Conservation (phyloP, 176 grass and related monocot species). For the Triticum monococcum region DNA sequence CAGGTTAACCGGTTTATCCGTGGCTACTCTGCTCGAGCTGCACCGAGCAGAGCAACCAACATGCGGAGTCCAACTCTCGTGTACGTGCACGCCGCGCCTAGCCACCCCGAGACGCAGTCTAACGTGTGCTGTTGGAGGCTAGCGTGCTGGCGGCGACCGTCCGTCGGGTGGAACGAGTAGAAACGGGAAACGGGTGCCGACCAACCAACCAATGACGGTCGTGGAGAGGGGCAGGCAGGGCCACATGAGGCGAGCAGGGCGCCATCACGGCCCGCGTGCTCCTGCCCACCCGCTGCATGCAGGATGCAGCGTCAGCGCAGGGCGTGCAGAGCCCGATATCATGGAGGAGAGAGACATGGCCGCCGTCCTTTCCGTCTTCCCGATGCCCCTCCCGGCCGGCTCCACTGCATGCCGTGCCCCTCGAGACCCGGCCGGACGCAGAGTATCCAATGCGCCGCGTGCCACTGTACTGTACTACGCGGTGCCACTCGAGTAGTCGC, state of each 20-base stretch:
- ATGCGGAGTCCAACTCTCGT: too few relatives aligned
- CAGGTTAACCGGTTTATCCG: too few relatives aligned
- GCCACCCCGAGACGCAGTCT: too few relatives aligned
- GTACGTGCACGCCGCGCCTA: too few relatives aligned
- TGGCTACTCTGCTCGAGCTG: too few relatives aligned
- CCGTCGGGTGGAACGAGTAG: too few relatives aligned
- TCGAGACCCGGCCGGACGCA: not conserved
- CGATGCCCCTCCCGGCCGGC: not conserved
- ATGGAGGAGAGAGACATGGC: not conserved
- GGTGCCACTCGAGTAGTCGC: not conserved
- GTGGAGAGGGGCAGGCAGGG: not conserved
- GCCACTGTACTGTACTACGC: not conserved
- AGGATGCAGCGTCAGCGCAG: not conserved
- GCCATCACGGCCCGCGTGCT: constrained; percentile 1
- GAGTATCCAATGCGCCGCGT: constrained; percentile 18
- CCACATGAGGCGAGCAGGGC: not conserved
- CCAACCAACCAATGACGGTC: too few relatives aligned
- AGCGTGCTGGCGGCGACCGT: too few relatives aligned
- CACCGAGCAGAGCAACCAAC: too few relatives aligned
- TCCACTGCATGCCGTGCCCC: not conserved
- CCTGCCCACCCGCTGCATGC: not conserved
- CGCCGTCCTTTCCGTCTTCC: not conserved
- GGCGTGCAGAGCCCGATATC: not conserved
- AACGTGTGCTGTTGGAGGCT: too few relatives aligned
- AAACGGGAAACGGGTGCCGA: too few relatives aligned